Evolutionary conservation across 2,329 filamentous ascomycete genomes (phyloP).

Genomic region (Hypoxylon sp.): DNA sequence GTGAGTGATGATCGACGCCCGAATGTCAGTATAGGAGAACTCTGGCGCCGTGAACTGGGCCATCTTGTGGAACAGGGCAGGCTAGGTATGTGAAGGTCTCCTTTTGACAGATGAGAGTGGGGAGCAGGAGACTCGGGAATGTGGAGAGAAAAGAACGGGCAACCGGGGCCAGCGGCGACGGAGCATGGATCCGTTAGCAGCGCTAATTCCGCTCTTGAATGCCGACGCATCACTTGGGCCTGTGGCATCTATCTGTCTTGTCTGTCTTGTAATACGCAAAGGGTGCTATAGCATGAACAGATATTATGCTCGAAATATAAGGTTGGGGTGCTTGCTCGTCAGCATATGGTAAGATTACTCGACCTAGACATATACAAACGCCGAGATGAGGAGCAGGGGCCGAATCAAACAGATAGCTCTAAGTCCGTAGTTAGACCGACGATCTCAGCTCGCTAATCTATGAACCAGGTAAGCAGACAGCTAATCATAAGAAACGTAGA

Average conservation of each 20-base stretch:
- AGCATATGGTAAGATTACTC: slow-evolving; percentile 27
- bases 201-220: slow-evolving; percentile 43
- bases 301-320: slow-evolving; percentile 39
- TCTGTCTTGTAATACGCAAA: slow-evolving; percentile 35
- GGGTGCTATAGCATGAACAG: slow-evolving; percentile 25
- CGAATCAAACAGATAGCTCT: slow-evolving; percentile 11
- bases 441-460: slow-evolving; percentile 10
- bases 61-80: slow-evolving; percentile 48
- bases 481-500: slow-evolving; percentile 2
- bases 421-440: slow-evolving; percentile 10
- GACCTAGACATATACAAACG: slow-evolving; percentile 14
- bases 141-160: slow-evolving; percentile 42
- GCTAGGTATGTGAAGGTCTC: slow-evolving; percentile 37
- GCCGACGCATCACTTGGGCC: slow-evolving; percentile 42
- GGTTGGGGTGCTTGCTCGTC: slow-evolving; percentile 34
- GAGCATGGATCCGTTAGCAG: slow-evolving; percentile 43
- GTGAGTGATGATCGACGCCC: slow-evolving; percentile 40
- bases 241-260: no score
- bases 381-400: slow-evolving; percentile 29
- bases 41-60: slow-evolving; percentile 46
- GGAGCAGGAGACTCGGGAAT: slow-evolving; percentile 37
- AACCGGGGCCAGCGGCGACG: slow-evolving; percentile 42
- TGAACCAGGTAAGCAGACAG: slow-evolving; percentile 11
- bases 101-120: slow-evolving; percentile 44
- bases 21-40: slow-evolving; percentile 45